Conservation (phyloP, 805 yeast genomes). For the Pachysolen tannophilus region DNA sequence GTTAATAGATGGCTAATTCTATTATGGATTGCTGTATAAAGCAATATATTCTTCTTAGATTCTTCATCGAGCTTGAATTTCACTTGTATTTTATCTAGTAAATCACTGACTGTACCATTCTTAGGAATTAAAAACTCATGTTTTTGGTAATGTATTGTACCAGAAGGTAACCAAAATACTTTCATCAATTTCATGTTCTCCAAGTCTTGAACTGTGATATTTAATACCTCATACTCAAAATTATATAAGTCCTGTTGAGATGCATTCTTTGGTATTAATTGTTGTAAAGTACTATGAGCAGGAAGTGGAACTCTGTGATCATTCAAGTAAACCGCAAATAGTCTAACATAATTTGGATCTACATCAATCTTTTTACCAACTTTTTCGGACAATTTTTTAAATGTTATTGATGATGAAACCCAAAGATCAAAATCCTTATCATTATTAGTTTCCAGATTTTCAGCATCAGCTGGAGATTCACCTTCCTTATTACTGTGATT, state of each 20-base stretch:
- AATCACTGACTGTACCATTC: conserved; percentile 44
- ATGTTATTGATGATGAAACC: conserved; percentile 56
- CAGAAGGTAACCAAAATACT: conserved; percentile 66
- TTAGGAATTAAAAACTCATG: conserved; percentile 66
- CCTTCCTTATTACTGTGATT: too few species aligned
- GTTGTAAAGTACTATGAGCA: conserved; percentile 26
- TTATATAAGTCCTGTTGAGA: conserved; percentile 33
- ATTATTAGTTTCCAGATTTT: conserved; percentile 9
- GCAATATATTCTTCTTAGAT: conserved; percentile 36
- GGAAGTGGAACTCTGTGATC: conserved; percentile 46
- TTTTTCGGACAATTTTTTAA: conserved; percentile 50
- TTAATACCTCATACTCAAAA: conserved; percentile 72
- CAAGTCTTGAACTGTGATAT: conserved; percentile 64
- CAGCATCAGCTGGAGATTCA: conserved; percentile 9
- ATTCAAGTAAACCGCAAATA: conserved; percentile 52
- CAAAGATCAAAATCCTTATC: conserved; percentile 44
- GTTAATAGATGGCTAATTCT: conserved; percentile 6
- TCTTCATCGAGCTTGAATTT: conserved; percentile 45
- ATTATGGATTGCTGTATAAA: conserved; percentile 43
- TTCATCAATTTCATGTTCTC: conserved; percentile 66
- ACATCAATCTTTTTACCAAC: conserved; percentile 47
- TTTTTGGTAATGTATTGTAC: conserved; percentile 60
- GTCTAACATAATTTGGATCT: conserved; percentile 54
- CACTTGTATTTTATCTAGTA: conserved; percentile 46
- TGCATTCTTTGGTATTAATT: conserved; percentile 31